Evolutionary conservation across 2,329 filamentous ascomycete species (phyloP).

Genomic region (Hysterium pulicare): DNA sequence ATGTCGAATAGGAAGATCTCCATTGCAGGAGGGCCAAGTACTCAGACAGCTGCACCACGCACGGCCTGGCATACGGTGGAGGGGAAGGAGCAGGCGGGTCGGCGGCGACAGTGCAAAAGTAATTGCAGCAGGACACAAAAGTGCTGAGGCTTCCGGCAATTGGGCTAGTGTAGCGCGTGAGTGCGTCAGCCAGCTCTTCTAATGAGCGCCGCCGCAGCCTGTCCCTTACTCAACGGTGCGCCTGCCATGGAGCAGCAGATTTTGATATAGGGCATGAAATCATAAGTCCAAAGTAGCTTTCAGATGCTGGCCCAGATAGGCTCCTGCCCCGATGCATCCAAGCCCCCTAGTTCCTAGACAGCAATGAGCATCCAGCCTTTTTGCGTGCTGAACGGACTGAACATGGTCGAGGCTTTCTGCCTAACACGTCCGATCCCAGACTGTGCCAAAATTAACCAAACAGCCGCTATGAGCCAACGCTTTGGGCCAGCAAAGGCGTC

Average conservation of each 20-base stretch:
- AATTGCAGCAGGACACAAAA: not conserved
- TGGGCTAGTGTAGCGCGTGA: not conserved
- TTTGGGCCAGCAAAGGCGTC: not conserved
- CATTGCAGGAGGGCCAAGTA: conserved; percentile 25
- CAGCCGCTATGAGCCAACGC: not conserved
- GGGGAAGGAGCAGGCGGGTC: not conserved
- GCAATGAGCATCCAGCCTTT: not conserved
- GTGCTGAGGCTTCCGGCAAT: not conserved
- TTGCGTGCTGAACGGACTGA: too few species aligned
- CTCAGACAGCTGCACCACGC: not conserved
- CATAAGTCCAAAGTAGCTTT: conserved; percentile 8
- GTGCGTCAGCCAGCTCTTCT: not conserved
- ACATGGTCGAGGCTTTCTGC: not conserved
- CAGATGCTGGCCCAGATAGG: conserved; percentile 22
- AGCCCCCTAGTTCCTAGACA: not conserved
- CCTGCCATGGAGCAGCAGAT: not conserved
- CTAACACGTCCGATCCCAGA: not conserved
- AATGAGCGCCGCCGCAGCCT: not conserved
- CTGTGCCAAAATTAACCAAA: conserved; percentile 3
- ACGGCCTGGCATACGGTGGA: not conserved
- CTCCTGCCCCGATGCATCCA: conserved; percentile 29
- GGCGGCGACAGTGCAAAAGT: not conserved
- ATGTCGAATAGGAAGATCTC: conserved; percentile 20
- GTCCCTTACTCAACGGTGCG: conserved; percentile 3
- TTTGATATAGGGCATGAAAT: conserved; percentile 27